Base-by-base conservation (phyloP, 768 basidiomycete species). In the Hysterangium stoloniferum region DNA sequence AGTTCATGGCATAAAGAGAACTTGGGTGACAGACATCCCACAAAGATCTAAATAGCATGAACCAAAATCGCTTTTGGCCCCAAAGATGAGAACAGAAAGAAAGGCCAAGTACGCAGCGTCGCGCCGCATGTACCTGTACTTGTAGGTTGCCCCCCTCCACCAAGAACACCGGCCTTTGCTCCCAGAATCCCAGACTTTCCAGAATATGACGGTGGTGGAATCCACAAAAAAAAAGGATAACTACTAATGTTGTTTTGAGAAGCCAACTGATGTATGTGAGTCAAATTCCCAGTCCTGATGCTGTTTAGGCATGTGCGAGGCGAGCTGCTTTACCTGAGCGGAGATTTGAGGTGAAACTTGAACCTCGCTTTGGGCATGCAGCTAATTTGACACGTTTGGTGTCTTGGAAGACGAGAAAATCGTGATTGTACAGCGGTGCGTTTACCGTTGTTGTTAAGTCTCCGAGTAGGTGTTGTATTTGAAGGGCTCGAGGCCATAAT, bases 81-180 rank as follows among this genome's bases (percentile, higher is more conserved):
- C 11, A 52, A 8, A 45, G 34, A 9, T 28, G 12, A 36, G 17
- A 17, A 42, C 41, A n/a, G 29, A 36, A 34, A 17, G 22, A 22
- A 9, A n/a, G n/a, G n/a, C 27, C 28, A 19, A 4, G 27, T 25
- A 36, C 56, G 29, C 20, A 91, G 92, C 1, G 93, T 96, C 13
- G 92, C 94, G 60, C 95, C 95, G 61, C 92, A 91, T n/a, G 92
- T 92, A 60, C 94, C 92, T 19, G 84, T 88, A 20, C 86, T 87
- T 25, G 86, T 88, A 55, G 90, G 70, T 64, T 88, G 81, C 68
- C 89, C 84, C 51, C 87, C 89, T 54, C 90, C 88, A n/a, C n/a
- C n/a, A n/a, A n/a, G n/a, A 8, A 8, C 38, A 12, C 38, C 38
- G 22, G 20, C 11, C 9, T 41, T 41, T 20, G 38, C 20, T 4